phyloP scores from a whole-genome alignment of 2,329 filamentous ascomycete genomes.

The Cladosporium phlei region DNA sequence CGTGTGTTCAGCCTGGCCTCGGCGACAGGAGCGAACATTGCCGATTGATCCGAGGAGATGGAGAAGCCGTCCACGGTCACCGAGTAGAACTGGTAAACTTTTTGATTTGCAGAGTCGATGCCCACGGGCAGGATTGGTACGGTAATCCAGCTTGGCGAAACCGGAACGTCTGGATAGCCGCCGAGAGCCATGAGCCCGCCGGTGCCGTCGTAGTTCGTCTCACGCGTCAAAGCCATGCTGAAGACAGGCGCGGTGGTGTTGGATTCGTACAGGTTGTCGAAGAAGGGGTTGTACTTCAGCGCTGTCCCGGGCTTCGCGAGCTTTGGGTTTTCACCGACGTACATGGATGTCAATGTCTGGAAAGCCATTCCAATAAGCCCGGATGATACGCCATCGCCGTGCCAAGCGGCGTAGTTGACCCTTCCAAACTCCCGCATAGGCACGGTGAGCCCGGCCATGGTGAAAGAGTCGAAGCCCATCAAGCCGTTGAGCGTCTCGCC shows the following conservation, averaged over 20 bases:
- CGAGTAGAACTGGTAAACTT: slow-evolving; percentile 37
- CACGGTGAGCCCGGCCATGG: slow-evolving; percentile 44
- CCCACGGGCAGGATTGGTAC: slow-evolving; percentile 33
- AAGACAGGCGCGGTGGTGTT: slow-evolving; percentile 44
- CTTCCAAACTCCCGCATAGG: slow-evolving; percentile 44
- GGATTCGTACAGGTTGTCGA: slow-evolving; percentile 46
- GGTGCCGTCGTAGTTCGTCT: slow-evolving; percentile 11
- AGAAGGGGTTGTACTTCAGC: slow-evolving; percentile 46
- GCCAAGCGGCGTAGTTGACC: slow-evolving; percentile 34
- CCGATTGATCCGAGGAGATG: slow-evolving; percentile 17
- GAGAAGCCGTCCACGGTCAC: slow-evolving; percentile 33
- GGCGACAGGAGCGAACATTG: slow-evolving; percentile 24
- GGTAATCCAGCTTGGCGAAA: slow-evolving; percentile 31
- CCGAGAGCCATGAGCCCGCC: slow-evolving; percentile 48
- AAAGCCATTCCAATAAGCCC: slow-evolving; percentile 52
- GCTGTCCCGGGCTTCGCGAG: slow-evolving; percentile 19
- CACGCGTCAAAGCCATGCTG: slow-evolving; percentile 43
- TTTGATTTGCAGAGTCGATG: slow-evolving; percentile 23
- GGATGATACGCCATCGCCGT: slow-evolving; percentile 34
- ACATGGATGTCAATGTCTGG: slow-evolving; percentile 44
- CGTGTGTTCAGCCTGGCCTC: slow-evolving; percentile 13
- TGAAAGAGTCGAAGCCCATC: slow-evolving; percentile 40
- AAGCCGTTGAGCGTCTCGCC: slow-evolving; percentile 38
- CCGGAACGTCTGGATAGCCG: slow-evolving; percentile 44
- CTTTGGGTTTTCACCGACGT: slow-evolving; percentile 26